Evolutionary conservation across 768 basidiomycete species (phyloP).

Genomic region (Trametes elegans): DNA sequence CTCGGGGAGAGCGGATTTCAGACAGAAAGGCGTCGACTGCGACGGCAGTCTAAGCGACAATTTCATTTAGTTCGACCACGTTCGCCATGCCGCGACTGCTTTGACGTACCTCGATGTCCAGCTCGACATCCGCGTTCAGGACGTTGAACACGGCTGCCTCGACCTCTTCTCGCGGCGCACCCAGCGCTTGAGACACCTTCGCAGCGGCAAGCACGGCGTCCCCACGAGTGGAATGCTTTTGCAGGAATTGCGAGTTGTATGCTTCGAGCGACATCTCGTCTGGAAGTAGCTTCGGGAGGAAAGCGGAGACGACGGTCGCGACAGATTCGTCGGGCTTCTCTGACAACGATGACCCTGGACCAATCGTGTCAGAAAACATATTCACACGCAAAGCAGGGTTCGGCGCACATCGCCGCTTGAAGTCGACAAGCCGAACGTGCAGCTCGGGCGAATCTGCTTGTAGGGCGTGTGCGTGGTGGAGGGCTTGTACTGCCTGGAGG

Average conservation of each 20-base stretch:
- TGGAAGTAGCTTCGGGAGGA: slow-evolving; percentile 53
- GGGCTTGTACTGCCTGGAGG: slow-evolving; percentile 71
- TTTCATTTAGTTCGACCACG: too few species aligned
- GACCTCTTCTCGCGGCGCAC: slow-evolving; percentile 53
- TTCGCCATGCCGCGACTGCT: too few species aligned
- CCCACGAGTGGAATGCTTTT: slow-evolving; percentile 51
- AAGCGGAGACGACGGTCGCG: slow-evolving; percentile 47
- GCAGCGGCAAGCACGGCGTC: slow-evolving; percentile 63
- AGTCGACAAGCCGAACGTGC: slow-evolving; percentile 67
- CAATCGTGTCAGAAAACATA: not conserved
- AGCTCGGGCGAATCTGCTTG: slow-evolving; percentile 61
- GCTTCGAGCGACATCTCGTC: slow-evolving; percentile 55
- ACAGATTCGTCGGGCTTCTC: slow-evolving; percentile 46
- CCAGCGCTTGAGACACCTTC: slow-evolving; percentile 47
- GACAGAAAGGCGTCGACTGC: slow-evolving; percentile 48
- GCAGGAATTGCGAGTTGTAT: slow-evolving; percentile 76
- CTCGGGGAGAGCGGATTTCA: slow-evolving; percentile 48
- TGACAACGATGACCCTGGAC: slow-evolving; percentile 43
- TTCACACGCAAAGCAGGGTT: not conserved
- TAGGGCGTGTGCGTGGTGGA: slow-evolving; percentile 54
- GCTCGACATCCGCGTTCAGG: slow-evolving; percentile 40
- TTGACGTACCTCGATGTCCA: slow-evolving; percentile 50
- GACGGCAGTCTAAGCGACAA: slow-evolving; percentile 57
- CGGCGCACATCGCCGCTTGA: slow-evolving; percentile 51
- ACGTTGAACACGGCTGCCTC: slow-evolving; percentile 56